Percentiles rank a stretch among this genome's conserved stretches.
Conservation (phyloP, 768 basidiomycete genomes). For the Hortiboletus flavorubellus region DNA sequence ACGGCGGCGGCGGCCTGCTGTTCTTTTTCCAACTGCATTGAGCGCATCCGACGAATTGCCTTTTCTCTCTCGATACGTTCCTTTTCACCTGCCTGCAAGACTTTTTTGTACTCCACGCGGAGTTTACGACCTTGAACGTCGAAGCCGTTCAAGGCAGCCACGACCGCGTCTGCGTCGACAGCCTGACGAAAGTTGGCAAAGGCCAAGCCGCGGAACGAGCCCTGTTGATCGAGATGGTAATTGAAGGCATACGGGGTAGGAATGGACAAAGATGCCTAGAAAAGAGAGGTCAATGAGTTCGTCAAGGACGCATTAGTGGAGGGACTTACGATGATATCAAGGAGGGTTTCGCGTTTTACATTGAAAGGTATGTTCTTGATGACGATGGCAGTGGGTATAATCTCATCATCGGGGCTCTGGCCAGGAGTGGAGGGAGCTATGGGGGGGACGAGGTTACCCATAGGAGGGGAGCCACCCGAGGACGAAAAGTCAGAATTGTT, state of each 20-base stretch:
- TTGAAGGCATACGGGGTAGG: conserved; percentile 99
- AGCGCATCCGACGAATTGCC: conserved; percentile 95
- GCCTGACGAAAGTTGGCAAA: conserved; percentile 97
- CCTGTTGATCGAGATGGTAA: conserved; percentile 95
- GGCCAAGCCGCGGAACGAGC: conserved; percentile 94
- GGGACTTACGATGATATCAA: conserved; percentile 87
- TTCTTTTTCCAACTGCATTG: conserved; percentile 92
- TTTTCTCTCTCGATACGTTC: conserved; percentile 98
- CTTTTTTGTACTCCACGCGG: conserved; percentile 99
- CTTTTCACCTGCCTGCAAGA: conserved; percentile 98
- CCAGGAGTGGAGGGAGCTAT: conserved; percentile 49
- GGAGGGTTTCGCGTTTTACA: conserved; percentile 92
- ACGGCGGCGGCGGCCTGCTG: conserved; percentile 35
- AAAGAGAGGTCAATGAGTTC: conserved; percentile 12
- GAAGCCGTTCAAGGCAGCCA: conserved; percentile 93
- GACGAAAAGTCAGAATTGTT: conserved; percentile 90
- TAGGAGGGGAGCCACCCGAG: conserved; percentile 77
- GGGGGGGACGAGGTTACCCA: conserved; percentile 41
- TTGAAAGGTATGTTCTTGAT: conserved; percentile 99
- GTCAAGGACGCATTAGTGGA: background rate
- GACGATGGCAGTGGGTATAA: conserved; percentile 98
- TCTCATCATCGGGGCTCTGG: conserved; percentile 72
- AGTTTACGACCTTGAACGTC: conserved; percentile 96
- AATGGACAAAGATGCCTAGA: conserved; percentile 83
- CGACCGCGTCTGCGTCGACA: conserved; percentile 90